Base-by-base conservation (phyloP, 495 filamentous ascomycete genomes). In the Penicillium manginii region DNA sequence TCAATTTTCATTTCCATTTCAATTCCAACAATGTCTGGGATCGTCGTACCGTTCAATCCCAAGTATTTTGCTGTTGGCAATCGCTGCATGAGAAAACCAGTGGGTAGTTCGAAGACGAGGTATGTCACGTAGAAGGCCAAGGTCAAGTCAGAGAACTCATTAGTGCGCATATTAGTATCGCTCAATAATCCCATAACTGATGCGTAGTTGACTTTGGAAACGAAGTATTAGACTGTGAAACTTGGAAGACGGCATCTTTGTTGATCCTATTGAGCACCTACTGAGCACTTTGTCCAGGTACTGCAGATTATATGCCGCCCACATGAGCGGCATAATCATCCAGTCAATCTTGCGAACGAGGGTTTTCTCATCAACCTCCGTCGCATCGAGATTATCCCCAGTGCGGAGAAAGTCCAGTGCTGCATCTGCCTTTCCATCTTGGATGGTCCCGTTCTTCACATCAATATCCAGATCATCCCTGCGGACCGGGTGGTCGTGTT, bases 281-380 rank as follows among this genome's bases (percentile, higher is more conserved):
- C 67, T 77, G 35, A 86, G 75, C 52, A 87, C 81, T 71, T 89
- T 89, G 69, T 89, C 86, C 26, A 87, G 69, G 63, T 86, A 88
- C 67, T 88, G 85, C 65, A 89, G 76, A 37, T 78, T 83, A 68
- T 88, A 88, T 55, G 78, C 80, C 32, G 72, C 65, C 64, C 72
- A 69, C 58, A 79, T 69, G 61, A 78, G 58, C 8, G 76, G 76
- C 43, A 79, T 67, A 45, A 79, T 68, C 65, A 73, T 71, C 60
- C 65, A 66, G 54, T 79, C 75, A 35, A 78, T 70, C 55, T 75
- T 79, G 52, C 74, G 68, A 22, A 75, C 62, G 14, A 79, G 60
- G 23, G 57, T 51, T 33, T 68, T 71, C 64, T 79, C 76, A 31
- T 75, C 67, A 4, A 67, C 51, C 4, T 66, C 62, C 3, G 62